A percentile compares a stretch with the other conserved stretches of the same genome.
phyloP scores from a whole-genome alignment of 2,329 filamentous ascomycete genomes.

The Zasmidium citrigriseum region DNA sequence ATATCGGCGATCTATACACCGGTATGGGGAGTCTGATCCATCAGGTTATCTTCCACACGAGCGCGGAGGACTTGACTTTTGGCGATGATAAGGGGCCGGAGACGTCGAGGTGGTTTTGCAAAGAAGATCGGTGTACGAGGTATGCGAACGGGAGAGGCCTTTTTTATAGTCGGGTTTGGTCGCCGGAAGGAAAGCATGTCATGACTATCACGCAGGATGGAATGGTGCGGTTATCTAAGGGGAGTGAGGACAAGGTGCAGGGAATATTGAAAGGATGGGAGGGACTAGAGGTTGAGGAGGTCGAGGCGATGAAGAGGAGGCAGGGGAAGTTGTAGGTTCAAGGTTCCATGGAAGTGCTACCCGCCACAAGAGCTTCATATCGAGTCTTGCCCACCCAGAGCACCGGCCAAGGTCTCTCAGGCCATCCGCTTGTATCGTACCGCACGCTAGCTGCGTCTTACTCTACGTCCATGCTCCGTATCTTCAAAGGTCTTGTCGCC shows the following conservation, averaged over 20 bases:
- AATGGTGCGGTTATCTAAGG: conserved; percentile 34
- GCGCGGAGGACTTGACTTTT: conserved; percentile 42
- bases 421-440: too few species aligned
- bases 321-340: conserved; percentile 3
- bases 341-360: too few species aligned
- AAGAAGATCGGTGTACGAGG: conserved; percentile 49
- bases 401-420: too few species aligned
- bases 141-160: conserved; percentile 46
- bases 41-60: conserved; percentile 49
- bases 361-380: too few species aligned
- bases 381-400: too few species aligned
- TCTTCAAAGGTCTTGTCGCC: too few species aligned
- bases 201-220: conserved; percentile 52
- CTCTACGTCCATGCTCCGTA: too few species aligned
- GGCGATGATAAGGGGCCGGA: conserved; percentile 2
- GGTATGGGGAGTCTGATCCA: conserved; percentile 49
- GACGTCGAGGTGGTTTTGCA: conserved; percentile 42
- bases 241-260: conserved; percentile 8
- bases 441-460: too few species aligned
- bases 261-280: conserved; percentile 5
- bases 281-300: neutral
- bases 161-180: conserved; percentile 49
- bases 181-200: conserved; percentile 40
- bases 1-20: conserved; percentile 37
- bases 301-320: neutral